phyloP scores from a whole-genome alignment of 2,329 filamentous ascomycete genomes.

The Apiospora arundinis region DNA sequence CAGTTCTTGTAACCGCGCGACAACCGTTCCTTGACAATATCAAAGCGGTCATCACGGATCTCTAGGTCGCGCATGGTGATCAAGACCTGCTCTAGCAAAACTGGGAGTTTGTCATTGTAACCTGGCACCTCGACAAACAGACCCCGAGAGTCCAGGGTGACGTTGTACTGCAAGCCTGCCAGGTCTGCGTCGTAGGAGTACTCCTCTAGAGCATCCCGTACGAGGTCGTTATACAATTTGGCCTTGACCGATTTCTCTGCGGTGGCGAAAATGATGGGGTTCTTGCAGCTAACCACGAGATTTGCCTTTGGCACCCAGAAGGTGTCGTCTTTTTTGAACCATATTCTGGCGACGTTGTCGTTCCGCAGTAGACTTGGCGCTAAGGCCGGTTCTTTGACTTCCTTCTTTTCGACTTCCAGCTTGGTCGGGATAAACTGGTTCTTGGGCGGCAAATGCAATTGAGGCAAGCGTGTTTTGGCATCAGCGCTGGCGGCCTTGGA shows the following conservation, averaged over 20 bases:
- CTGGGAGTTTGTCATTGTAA: constrained; percentile 95
- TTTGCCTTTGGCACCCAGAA: constrained; percentile 98
- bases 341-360: constrained; percentile 79
- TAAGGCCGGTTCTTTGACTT: constrained; percentile 75
- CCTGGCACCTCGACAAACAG: constrained; percentile 81
- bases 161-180: constrained; percentile 82
- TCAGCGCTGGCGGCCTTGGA: constrained; percentile 66
- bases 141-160: constrained; percentile 75
- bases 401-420: constrained; percentile 93
- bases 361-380: constrained; percentile 85
- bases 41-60: constrained; percentile 85
- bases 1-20: constrained; percentile 82
- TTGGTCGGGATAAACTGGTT: constrained; percentile 97
- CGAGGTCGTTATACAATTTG: constrained; percentile 84
- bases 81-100: constrained; percentile 88
- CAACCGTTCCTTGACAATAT: constrained; percentile 87
- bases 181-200: constrained; percentile 97
- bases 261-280: constrained; percentile 78
- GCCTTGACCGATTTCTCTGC: constrained; percentile 89
- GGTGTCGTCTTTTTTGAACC: constrained; percentile 98
- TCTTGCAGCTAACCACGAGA: constrained; percentile 80
- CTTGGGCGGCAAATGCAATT: constrained; percentile 85
- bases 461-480: constrained; percentile 64
- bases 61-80: constrained; percentile 83
- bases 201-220: constrained; percentile 87